Evolutionary conservation across 768 basidiomycete species (phyloP).

Genomic region (Lepiota venenata): DNA sequence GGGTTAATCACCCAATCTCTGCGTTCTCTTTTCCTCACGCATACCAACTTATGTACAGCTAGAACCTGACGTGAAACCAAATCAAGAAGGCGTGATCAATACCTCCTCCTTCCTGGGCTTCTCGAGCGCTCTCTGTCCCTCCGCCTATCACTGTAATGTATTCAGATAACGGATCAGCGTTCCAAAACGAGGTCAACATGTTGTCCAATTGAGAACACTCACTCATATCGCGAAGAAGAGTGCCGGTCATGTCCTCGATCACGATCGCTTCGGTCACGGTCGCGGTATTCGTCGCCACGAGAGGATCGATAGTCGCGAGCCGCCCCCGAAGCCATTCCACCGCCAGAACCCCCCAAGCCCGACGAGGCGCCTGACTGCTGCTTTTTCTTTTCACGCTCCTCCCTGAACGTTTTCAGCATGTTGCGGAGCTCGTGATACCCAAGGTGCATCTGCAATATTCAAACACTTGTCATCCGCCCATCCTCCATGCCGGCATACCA

Average conservation of each 20-base stretch:
- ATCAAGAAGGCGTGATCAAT: slow-evolving; percentile 30
- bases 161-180: slow-evolving; percentile 24
- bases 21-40: not conserved
- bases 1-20: slow-evolving; percentile 8
- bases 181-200: slow-evolving; percentile 22
- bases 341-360: slow-evolving; percentile 32
- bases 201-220: slow-evolving; percentile 28
- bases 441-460: slow-evolving; percentile 82
- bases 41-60: slow-evolving; percentile 8
- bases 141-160: slow-evolving; percentile 55
- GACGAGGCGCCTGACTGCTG: slow-evolving; percentile 45
- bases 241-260: slow-evolving; percentile 70
- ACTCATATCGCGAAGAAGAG: slow-evolving; percentile 71
- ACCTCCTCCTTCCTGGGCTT: slow-evolving; percentile 65
- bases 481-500: slow-evolving; percentile 12
- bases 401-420: slow-evolving; percentile 87
- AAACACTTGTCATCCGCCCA: slow-evolving; percentile 24
- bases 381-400: slow-evolving; percentile 84
- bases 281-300: slow-evolving; percentile 23
- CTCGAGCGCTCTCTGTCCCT: slow-evolving; percentile 72
- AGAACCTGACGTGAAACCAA: slow-evolving; percentile 10
- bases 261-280: slow-evolving; percentile 63
- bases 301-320: slow-evolving; percentile 50
- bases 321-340: slow-evolving; percentile 39
- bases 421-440: slow-evolving; percentile 98